A percentile compares a stretch with the other conserved stretches of the same genome.
phyloP scores from a whole-genome alignment of 2,329 filamentous ascomycete genomes.

The Bimuria novae-zelandiae region DNA sequence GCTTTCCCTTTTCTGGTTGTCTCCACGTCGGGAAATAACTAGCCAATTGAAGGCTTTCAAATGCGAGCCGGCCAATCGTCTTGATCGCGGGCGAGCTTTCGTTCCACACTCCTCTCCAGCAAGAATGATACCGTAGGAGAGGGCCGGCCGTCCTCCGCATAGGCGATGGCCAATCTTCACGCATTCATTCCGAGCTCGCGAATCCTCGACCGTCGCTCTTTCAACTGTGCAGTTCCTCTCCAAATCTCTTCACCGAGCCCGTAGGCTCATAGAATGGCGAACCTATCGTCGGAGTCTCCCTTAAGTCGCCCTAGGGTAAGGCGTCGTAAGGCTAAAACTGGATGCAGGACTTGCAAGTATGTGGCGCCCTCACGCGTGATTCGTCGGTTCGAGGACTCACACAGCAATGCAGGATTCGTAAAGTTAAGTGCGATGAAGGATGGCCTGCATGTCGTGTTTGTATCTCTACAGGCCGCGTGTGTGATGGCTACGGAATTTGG shows the following conservation, averaged over 20 bases:
- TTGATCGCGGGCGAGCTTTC: not conserved
- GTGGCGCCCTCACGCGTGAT: no score
- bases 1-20: not conserved
- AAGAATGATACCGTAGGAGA: not conserved
- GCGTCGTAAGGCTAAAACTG: constrained; percentile 5
- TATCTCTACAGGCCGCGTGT: constrained; percentile 41
- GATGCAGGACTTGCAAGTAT: constrained; percentile 36
- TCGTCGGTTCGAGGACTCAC: not conserved
- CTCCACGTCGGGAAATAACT: not conserved
- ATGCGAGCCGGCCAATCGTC: constrained; percentile 3
- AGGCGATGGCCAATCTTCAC: not conserved
- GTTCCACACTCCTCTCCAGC: not conserved
- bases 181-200: not conserved
- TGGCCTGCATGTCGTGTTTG: constrained; percentile 44
- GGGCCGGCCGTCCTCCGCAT: not conserved
- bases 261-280: no score
- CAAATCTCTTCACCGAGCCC: not conserved
- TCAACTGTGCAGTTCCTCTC: no score
- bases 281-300: no score
- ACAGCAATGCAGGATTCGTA: constrained; percentile 20
- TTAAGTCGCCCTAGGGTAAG: no score
- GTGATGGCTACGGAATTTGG: constrained; percentile 52
- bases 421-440: constrained; percentile 44
- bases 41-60: not conserved
- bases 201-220: not conserved